These are phyloP conservation scores for Pleurotus citrinopileatus DNA, from an alignment of 768 basidiomycete species.

Conservation along the genomic window DNA sequence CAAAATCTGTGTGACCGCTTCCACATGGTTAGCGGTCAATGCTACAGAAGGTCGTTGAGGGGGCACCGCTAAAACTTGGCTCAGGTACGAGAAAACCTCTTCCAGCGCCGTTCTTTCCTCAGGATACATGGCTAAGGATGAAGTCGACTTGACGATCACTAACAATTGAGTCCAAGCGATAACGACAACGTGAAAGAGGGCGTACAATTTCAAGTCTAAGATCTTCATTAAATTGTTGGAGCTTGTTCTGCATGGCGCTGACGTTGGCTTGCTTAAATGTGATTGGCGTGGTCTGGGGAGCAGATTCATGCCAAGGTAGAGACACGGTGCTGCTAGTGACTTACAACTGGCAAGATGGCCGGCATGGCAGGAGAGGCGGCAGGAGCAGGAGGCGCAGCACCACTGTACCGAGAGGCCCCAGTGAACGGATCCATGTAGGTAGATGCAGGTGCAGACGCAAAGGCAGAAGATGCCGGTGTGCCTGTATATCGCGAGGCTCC, in stretches of 20 bases:
- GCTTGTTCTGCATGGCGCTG: constrained; percentile 73
- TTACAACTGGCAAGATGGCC: constrained; percentile 52
- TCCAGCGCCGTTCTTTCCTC: constrained; percentile 57
- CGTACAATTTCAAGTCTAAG: constrained; percentile 70
- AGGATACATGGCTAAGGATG: constrained; percentile 66
- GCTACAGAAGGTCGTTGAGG: constrained; percentile 27
- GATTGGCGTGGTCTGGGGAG: constrained; percentile 53
- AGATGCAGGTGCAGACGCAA: constrained; percentile 27
- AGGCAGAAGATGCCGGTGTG: constrained; percentile 25
- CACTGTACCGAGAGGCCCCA: constrained; percentile 62
- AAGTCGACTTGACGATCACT: constrained; percentile 61
- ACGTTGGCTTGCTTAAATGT: constrained; percentile 86
- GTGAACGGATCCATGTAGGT: constrained; percentile 64
- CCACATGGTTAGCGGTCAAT: constrained; percentile 49
- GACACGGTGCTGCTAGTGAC: constrained; percentile 13
- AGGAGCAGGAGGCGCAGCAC: constrained; percentile 30
- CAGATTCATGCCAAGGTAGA: not conserved
- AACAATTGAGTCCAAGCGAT: not conserved
- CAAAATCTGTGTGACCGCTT: constrained; percentile 60
- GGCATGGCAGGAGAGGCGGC: constrained; percentile 28
- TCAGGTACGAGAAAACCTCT: constrained; percentile 61
- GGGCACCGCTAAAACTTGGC: constrained; percentile 40
- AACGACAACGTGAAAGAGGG: not conserved
- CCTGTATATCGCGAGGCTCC: constrained; percentile 67
- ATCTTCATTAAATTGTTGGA: constrained; percentile 70